Evolutionary conservation across 163 green algal species (phyloP).

Genomic region (Scenedesmus sp.): DNA sequence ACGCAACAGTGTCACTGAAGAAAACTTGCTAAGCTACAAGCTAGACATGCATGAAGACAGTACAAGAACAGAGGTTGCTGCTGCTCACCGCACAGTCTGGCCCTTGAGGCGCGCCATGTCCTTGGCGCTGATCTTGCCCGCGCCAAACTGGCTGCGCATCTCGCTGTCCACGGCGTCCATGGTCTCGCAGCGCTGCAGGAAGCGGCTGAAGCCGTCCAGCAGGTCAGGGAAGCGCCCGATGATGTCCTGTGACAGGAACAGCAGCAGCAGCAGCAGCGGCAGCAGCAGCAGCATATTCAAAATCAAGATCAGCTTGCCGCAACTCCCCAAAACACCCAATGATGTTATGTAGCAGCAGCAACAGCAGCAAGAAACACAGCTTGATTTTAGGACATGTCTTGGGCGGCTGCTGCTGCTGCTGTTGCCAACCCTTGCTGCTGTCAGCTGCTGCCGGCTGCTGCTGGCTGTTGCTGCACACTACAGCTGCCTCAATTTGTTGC

Average conservation of each 20-base stretch:
- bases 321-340: too few relatives aligned
- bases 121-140: conserved; percentile 30
- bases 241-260: conserved; percentile 79
- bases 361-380: neutral
- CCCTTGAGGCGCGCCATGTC: conserved; percentile 50
- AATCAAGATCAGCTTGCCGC: neutral
- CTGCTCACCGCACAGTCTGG: conserved; percentile 16
- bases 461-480: neutral
- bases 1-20: too few relatives aligned
- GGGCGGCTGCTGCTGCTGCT: conserved; percentile 9
- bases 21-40: too few relatives aligned
- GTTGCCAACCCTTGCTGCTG: neutral
- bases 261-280: neutral
- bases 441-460: neutral
- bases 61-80: neutral
- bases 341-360: neutral
- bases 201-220: conserved; percentile 86
- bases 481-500: neutral
- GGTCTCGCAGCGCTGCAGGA: conserved; percentile 83
- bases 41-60: too few relatives aligned
- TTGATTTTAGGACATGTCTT: too few relatives aligned
- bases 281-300: neutral
- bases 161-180: conserved; percentile 69
- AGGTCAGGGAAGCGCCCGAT: conserved; percentile 90
- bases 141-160: conserved; percentile 53